Evolutionary conservation across 2,329 filamentous ascomycete genomes (phyloP).

Genomic region (Exserohilum rostratum): DNA sequence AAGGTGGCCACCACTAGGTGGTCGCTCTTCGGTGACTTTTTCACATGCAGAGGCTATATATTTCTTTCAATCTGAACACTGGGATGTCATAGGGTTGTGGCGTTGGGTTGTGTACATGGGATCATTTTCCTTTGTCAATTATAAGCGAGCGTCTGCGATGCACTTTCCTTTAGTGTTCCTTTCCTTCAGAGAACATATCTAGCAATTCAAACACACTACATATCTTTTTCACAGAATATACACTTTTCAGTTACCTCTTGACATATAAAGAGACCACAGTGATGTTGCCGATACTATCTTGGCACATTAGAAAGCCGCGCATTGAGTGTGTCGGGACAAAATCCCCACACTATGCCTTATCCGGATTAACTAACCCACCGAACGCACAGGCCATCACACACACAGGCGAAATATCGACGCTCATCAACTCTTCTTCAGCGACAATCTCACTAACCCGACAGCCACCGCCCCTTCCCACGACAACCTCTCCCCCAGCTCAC

Average conservation of each 20-base stretch:
- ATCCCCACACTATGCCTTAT: not conserved
- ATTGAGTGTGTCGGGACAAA: not conserved
- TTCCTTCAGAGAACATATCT: conserved; percentile 7
- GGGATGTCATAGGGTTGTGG: conserved; percentile 1
- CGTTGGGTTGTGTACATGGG: not conserved
- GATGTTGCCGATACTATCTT: not conserved
- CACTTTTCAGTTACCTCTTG: no score
- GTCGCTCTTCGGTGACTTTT: not conserved
- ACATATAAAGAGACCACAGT: not conserved
- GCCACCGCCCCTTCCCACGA: conserved; percentile 32
- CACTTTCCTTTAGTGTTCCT: conserved; percentile 2
- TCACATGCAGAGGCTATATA: not conserved
- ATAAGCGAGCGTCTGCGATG: conserved; percentile 15
- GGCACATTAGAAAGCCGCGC: not conserved
- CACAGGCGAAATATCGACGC: conserved; percentile 25
- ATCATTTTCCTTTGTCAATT: not conserved
- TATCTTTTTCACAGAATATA: not conserved
- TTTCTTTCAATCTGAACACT: not conserved
- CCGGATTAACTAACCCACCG: not conserved
- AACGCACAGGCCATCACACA: conserved; percentile 21
- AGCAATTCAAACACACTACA: conserved; percentile 24
- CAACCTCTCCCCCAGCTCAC: conserved; percentile 26
- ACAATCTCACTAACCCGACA: conserved; percentile 40
- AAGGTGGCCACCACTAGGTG: conserved; percentile 4
- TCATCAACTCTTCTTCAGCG: conserved; percentile 22